Percentiles rank a stretch among this genome's conserved stretches.
phyloP scores from a whole-genome alignment of 73 alveolate species.

The Vitrella brassicaformis region DNA sequence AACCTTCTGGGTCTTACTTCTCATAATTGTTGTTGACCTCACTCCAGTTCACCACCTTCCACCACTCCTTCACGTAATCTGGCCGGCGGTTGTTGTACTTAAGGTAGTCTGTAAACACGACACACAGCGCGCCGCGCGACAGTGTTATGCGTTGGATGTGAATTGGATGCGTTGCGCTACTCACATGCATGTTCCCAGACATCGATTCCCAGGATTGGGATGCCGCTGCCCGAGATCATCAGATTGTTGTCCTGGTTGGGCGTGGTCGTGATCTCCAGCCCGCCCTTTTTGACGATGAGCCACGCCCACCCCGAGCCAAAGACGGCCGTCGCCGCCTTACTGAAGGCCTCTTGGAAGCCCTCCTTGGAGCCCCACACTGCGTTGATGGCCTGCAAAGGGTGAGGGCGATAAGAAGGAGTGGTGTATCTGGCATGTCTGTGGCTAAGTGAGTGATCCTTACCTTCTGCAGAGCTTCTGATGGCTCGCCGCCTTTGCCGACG shows the following conservation, averaged over 20 bases:
- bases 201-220: constrained; percentile 44
- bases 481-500: constrained; percentile 18
- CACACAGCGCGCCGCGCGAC: too few species aligned
- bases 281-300: constrained; percentile 12
- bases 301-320: constrained; percentile 54
- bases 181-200: constrained; percentile 59
- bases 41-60: not conserved
- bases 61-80: not conserved
- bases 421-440: too few species aligned
- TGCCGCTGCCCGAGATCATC: too few species aligned
- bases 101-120: too few species aligned
- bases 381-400: not conserved
- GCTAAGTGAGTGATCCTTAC: too few species aligned
- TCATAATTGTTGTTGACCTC: too few species aligned
- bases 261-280: constrained; percentile 36
- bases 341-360: not conserved
- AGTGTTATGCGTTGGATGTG: too few species aligned
- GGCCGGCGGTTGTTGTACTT: constrained; percentile 31
- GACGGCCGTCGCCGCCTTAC: not conserved
- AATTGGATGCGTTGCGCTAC: too few species aligned
- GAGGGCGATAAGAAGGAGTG: too few species aligned
- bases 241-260: constrained; percentile 52
- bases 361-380: not conserved
- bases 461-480: constrained; percentile 2
- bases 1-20: too few species aligned